Conservation (phyloP, 2,329 filamentous ascomycete genomes). For the Trichoderma asperellum region DNA sequence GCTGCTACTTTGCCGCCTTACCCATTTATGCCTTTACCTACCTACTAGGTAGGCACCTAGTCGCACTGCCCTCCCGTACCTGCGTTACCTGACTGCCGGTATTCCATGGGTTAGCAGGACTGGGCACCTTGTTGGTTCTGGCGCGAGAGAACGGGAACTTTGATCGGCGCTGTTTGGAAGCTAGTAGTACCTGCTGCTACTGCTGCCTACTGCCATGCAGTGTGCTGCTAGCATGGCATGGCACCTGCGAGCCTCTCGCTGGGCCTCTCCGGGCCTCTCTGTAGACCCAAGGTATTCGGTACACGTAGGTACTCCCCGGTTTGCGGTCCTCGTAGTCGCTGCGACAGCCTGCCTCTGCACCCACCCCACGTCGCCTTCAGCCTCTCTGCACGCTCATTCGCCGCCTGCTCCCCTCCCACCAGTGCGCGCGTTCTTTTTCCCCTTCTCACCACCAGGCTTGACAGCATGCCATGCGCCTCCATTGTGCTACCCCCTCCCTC, state of each 20-base stretch:
- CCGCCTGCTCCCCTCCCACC: constrained; percentile 28
- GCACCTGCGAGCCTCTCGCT: no score
- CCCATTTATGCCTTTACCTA: not conserved
- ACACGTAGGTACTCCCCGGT: not conserved
- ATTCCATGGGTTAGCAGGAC: not conserved
- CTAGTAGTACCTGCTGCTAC: no score
- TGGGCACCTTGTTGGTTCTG: not conserved
- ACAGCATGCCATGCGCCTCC: constrained; percentile 31
- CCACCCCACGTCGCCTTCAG: constrained; percentile 26
- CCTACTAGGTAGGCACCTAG: no score
- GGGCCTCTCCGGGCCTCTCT: not conserved
- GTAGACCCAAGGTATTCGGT: not conserved
- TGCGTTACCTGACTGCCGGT: not conserved
- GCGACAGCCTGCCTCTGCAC: constrained; percentile 26
- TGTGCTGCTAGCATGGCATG: no score
- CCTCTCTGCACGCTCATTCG: constrained; percentile 33
- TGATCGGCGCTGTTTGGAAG: not conserved
- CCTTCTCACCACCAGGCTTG: constrained; percentile 30
- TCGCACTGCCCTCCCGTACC: not conserved
- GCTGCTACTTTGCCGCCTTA: not conserved
- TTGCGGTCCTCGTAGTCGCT: constrained; percentile 30
- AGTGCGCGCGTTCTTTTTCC: constrained; percentile 33
- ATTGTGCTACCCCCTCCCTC: constrained; percentile 33
- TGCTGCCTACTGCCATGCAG: no score
- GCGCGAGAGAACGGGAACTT: not conserved